These are phyloP conservation scores for Withania somnifera DNA, from an alignment of 305 asterid genomes.

Conservation along the genomic window DNA sequence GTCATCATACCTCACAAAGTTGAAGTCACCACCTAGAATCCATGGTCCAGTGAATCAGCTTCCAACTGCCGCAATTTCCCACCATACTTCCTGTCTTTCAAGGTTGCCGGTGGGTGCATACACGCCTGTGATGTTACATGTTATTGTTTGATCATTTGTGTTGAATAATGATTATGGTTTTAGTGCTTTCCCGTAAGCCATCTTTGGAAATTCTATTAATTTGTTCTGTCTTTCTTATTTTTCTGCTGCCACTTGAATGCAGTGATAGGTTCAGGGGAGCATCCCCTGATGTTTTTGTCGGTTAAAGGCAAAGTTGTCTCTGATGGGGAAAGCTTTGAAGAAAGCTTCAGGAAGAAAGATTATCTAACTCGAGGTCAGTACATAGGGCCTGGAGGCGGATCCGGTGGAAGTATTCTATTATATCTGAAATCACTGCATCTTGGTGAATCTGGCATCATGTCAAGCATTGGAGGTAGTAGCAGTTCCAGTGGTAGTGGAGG, in stretches of 20 bases:
- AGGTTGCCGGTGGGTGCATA: too few relatives aligned
- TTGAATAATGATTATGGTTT: background rate
- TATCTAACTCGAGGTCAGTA: slow-evolving; percentile 10
- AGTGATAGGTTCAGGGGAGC: slow-evolving; percentile 90
- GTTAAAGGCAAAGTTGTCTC: slow-evolving; percentile 79
- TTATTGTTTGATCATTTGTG: background rate
- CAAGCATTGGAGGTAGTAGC: slow-evolving; percentile 87
- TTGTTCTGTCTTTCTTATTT: slow-evolving; percentile 11
- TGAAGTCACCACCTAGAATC: too few relatives aligned
- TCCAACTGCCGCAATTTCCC: too few relatives aligned
- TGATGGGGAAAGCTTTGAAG: slow-evolving; percentile 58
- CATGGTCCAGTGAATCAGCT: too few relatives aligned
- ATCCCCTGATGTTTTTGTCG: slow-evolving; percentile 51
- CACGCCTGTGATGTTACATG: background rate
- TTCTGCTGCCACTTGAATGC: slow-evolving; percentile 21
- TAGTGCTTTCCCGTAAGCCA: background rate
- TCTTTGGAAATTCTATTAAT: background rate
- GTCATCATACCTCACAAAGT: too few relatives aligned
- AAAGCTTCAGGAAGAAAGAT: slow-evolving; percentile 22
- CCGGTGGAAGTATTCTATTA: slow-evolving; percentile 92
- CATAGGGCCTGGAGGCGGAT: slow-evolving; percentile 90
- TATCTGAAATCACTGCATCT: slow-evolving; percentile 57
- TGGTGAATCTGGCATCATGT: slow-evolving; percentile 49
- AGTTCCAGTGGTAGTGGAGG: slow-evolving; percentile 61
- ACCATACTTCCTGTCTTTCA: too few relatives aligned